Evolutionary conservation across 768 basidiomycete species (phyloP).

Genomic region (Lactifluus pinguis): DNA sequence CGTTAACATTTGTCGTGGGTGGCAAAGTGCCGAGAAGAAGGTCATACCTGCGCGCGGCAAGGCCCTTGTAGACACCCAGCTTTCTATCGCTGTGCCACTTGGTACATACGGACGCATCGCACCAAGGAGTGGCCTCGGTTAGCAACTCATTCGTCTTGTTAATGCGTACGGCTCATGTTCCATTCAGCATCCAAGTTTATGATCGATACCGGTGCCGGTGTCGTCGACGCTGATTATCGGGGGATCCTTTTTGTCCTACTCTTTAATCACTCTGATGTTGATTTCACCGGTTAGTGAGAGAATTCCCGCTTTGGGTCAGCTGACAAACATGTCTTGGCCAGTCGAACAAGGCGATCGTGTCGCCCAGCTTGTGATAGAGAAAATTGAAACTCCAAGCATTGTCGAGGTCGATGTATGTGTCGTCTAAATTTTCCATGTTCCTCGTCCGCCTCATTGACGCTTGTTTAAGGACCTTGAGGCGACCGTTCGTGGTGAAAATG

Average conservation of each 20-base stretch:
- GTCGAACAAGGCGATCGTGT: constrained; percentile 93
- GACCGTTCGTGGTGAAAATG: constrained; percentile 74
- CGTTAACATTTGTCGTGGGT: background rate
- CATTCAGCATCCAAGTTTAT: constrained; percentile 85
- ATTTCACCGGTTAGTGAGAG: constrained; percentile 61
- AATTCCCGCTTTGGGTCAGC: background rate
- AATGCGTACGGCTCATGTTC: background rate
- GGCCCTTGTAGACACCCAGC: constrained; percentile 82
- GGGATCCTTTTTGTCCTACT: constrained; percentile 86
- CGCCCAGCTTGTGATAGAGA: constrained; percentile 90
- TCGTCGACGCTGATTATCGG: constrained; percentile 94
- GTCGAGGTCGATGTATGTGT: constrained; percentile 72
- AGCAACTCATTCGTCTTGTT: background rate
- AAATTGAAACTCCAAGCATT: constrained; percentile 78
- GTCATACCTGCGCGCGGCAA: constrained; percentile 83
- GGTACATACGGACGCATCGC: constrained; percentile 97
- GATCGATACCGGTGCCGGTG: constrained; percentile 97
- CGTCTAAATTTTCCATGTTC: background rate
- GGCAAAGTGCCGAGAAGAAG: constrained; percentile 70
- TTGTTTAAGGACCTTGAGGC: constrained; percentile 63
- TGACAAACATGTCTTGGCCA: constrained; percentile 24
- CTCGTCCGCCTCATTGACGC: background rate
- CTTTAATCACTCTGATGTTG: constrained; percentile 85
- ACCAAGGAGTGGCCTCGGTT: constrained; percentile 90
- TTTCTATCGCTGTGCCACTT: constrained; percentile 87